Evolutionary conservation across 2,329 filamentous ascomycete genomes (phyloP), one percentile per base, ranked within the genome.

Genomic region (Beauveria sp.): DNA sequence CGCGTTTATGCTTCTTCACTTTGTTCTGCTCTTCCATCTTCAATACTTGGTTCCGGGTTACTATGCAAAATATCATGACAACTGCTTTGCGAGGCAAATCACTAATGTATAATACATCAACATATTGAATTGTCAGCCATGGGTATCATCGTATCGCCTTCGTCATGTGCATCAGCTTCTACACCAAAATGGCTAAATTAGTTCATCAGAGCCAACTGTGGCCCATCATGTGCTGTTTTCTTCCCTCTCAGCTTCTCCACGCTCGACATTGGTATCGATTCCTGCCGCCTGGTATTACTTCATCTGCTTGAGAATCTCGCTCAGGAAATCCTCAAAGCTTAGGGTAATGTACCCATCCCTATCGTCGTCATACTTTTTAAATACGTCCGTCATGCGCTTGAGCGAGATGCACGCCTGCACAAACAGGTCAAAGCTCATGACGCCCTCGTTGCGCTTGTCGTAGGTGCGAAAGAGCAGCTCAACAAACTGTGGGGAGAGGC

Each of bases 361-460:
- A 74, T 99, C 94, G 69, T 96, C 90, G 68, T 99, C 94, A 73
- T 97, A 99, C 76, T 92, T 93, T 82, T 99, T 99, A 74, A 99
- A 99, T 30, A 96, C 92, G 74, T 99, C 94, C 63, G 94, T 99
- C 93, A 99, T 97, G 68, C 94, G 84, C 83, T 97, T 97, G 69
- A 99, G 80, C 68, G 87, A 92, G 71, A 99, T 97, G 75, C 94
- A 97, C 57, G 91, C 91, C 80, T 99, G 94, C 63, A 99, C 94
- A 70, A 99, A 99, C 56, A 99, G 76, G 77, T 99, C 94, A 70
- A 99, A 99, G 76, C 88, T 90, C 84, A 92, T 91, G 68, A 83
- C 81, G 43, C 87, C 87, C 70, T 85, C 81, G 66, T 78, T 77
- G 64, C 84, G 81, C 79, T 89, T 92, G 73, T 97, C 93, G 76